Conservation (phyloP, 306 rosid genomes). For the Macrotyloma uniflorum region DNA sequence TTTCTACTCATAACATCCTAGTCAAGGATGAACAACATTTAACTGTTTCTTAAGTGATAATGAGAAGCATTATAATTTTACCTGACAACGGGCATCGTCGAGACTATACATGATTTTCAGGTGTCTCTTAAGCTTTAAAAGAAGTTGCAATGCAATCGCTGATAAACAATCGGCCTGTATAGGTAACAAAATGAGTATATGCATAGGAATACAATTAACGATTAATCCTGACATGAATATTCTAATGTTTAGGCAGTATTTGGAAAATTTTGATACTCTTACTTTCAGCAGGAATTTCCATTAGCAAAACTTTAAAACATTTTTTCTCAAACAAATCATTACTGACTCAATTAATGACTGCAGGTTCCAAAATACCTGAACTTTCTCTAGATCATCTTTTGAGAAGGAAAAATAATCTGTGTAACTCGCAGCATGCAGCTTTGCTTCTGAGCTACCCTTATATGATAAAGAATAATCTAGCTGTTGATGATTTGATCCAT, state of each 20-base stretch:
- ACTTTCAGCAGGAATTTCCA: background rate
- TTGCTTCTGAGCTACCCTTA: slow-evolving; percentile 49
- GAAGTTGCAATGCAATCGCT: slow-evolving; percentile 89
- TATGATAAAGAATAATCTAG: slow-evolving; percentile 47
- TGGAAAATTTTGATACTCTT: slow-evolving; percentile 1
- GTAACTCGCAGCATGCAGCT: slow-evolving; percentile 38
- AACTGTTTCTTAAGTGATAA: background rate
- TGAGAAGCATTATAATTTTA: slow-evolving; percentile 29
- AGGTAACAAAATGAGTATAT: background rate
- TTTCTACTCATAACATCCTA: background rate
- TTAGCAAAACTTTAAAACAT: background rate
- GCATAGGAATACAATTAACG: slow-evolving; percentile 5
- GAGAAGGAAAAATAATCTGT: slow-evolving; percentile 53
- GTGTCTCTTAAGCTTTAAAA: slow-evolving; percentile 92
- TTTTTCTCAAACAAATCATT: slow-evolving; percentile 7
- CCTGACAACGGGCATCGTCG: slow-evolving; percentile 93
- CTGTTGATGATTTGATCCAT: slow-evolving; percentile 62
- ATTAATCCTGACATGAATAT: slow-evolving; percentile 3
- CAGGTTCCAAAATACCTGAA: slow-evolving; percentile 64
- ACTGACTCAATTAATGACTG: slow-evolving; percentile 14
- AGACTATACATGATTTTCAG: slow-evolving; percentile 82
- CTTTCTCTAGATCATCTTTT: slow-evolving; percentile 67
- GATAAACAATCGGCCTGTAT: slow-evolving; percentile 79
- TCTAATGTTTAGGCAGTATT: background rate
- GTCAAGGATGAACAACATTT: slow-evolving; percentile 5